These are phyloP conservation scores for Cardamine resedifolia DNA, from an alignment of 345 rosid species.

Conservation along the genomic window DNA sequence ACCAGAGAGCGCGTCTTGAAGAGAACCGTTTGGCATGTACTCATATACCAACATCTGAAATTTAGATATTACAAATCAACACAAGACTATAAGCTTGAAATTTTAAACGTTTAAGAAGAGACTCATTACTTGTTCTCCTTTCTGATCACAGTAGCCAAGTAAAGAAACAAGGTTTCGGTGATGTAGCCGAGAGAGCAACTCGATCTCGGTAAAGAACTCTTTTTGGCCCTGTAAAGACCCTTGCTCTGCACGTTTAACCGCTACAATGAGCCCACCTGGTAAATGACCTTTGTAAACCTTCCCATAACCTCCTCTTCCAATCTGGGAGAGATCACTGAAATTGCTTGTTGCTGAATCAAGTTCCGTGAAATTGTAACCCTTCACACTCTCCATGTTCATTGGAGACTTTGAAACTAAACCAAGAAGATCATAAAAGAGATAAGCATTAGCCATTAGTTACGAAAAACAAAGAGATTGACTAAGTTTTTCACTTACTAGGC, in stretches of 20 bases:
- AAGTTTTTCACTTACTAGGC: conserved; percentile 24
- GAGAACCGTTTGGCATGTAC: conserved; percentile 56
- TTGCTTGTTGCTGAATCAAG: conserved; percentile 47
- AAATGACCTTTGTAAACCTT: conserved; percentile 56
- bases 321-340: conserved; percentile 34
- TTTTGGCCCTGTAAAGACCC: conserved; percentile 49
- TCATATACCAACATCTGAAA: conserved; percentile 58
- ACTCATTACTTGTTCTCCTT: conserved; percentile 46
- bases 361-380: conserved; percentile 44
- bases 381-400: conserved; percentile 44
- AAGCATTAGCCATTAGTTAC: neutral
- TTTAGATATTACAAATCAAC: neutral
- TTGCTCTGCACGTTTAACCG: conserved; percentile 50
- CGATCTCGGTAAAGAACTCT: conserved; percentile 59
- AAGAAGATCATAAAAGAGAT: neutral
- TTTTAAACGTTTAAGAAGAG: neutral
- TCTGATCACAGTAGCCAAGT: conserved; percentile 55
- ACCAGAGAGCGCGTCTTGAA: conserved; percentile 51
- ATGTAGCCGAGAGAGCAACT: conserved; percentile 51
- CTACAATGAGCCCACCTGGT: conserved; percentile 46
- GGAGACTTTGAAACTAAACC: conserved; percentile 37
- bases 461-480: neutral
- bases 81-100: neutral
- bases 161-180: conserved; percentile 62
- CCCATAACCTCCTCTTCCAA: conserved; percentile 61